These are phyloP conservation scores for Bruguiera sexangula DNA, from an alignment of 345 rosid species.

Conservation along the genomic window DNA sequence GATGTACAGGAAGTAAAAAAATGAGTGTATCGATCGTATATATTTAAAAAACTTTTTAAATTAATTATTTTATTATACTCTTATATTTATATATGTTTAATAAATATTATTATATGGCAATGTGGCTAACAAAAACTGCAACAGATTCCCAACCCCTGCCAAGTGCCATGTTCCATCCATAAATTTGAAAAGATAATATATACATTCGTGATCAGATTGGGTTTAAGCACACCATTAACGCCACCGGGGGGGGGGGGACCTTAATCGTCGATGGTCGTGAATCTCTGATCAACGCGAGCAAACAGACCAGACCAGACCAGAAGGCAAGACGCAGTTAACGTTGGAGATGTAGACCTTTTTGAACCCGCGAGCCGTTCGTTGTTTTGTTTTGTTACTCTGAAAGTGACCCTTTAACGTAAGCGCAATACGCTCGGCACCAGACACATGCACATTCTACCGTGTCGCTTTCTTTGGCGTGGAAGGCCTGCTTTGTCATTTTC, in stretches of 20 bases:
- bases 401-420: not conserved
- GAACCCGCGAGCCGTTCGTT: not conserved
- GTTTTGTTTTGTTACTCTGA: not conserved
- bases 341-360: not conserved
- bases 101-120: too few species aligned
- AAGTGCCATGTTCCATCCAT: too few species aligned
- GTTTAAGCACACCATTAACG: too few species aligned
- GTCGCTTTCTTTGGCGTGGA: conserved; percentile 1
- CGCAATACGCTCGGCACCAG: too few species aligned
- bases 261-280: conserved; percentile 3
- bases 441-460: not conserved
- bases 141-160: too few species aligned
- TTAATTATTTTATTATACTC: too few species aligned
- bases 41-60: too few species aligned
- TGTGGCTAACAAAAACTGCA: too few species aligned
- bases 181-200: too few species aligned
- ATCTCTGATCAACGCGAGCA: not conserved
- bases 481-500: conserved; percentile 21
- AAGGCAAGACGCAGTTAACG: not conserved
- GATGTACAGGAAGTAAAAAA: not conserved
- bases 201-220: too few species aligned
- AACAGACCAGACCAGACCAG: not conserved
- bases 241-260: not conserved
- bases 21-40: too few species aligned
- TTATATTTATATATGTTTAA: too few species aligned